Conservation (phyloP, 495 filamentous ascomycete species). For the Achaetomiella virescens region DNA sequence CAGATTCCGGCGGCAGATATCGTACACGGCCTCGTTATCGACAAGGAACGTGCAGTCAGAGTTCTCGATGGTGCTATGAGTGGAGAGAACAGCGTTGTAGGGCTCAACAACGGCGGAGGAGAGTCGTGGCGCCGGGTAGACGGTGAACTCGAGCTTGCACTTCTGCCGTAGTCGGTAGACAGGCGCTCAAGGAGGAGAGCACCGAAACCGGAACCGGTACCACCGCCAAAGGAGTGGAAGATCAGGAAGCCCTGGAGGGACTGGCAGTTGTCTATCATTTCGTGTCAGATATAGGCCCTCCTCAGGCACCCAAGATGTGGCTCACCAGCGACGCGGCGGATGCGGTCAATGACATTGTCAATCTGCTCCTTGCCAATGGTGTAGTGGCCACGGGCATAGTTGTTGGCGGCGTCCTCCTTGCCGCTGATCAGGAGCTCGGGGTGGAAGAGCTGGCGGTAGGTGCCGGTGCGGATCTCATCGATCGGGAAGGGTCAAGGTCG, state of each 20-base stretch:
- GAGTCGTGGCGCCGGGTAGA: conserved; percentile 81
- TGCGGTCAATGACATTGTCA: conserved; percentile 74
- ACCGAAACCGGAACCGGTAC: conserved; percentile 87
- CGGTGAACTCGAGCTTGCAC: conserved; percentile 87
- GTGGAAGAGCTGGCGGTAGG: conserved; percentile 82
- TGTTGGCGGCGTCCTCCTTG: conserved; percentile 92
- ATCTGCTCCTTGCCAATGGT: conserved; percentile 89
- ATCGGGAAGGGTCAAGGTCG: conserved; percentile 87
- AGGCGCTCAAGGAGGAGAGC: conserved; percentile 82
- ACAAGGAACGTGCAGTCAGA: conserved; percentile 90
- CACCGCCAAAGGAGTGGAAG: conserved; percentile 92
- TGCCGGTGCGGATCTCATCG: conserved; percentile 82
- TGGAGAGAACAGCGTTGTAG: conserved; percentile 87
- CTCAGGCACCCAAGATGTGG: not conserved
- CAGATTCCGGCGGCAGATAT: conserved; percentile 83
- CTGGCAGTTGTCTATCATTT: conserved; percentile 70
- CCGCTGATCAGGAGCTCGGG: conserved; percentile 82
- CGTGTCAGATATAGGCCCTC: conserved; percentile 17
- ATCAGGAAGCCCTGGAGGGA: conserved; percentile 87
- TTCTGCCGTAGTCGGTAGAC: conserved; percentile 86
- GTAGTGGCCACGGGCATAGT: conserved; percentile 92
- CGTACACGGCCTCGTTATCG: conserved; percentile 89
- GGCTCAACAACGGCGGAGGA: conserved; percentile 88
- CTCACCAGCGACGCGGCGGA: conserved; percentile 74
- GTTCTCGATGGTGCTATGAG: conserved; percentile 91